Conservation (phyloP, 257 asterid genomes). For the Linaria vulgaris region DNA sequence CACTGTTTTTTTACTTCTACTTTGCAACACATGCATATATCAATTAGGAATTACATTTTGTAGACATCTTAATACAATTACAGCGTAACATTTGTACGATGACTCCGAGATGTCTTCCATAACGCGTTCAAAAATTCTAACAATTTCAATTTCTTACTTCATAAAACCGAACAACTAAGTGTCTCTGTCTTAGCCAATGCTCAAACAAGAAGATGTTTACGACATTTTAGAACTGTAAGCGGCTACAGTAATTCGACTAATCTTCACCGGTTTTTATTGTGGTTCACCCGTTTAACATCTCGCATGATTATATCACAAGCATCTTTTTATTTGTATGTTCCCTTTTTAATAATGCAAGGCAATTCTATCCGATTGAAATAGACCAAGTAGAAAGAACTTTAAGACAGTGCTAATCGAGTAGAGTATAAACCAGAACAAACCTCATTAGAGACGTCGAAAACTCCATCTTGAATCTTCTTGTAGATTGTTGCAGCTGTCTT, state of each 20-base stretch:
- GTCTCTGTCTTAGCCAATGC: too few relatives aligned
- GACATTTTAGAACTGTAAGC: too few relatives aligned
- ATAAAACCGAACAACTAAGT: too few relatives aligned
- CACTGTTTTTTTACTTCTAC: not conserved
- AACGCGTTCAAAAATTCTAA: too few relatives aligned
- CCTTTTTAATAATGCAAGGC: not conserved
- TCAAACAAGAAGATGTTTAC: too few relatives aligned
- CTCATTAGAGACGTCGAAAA: slow-evolving; percentile 79
- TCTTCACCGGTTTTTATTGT: too few relatives aligned
- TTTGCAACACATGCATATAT: not conserved
- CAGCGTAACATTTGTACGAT: not conserved
- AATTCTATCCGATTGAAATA: not conserved
- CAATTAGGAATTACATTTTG: not conserved
- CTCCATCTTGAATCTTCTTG: slow-evolving; percentile 81
- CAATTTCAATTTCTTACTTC: too few relatives aligned
- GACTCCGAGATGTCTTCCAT: not conserved
- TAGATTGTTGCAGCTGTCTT: slow-evolving; percentile 74
- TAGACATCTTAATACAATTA: not conserved
- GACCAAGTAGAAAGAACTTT: slow-evolving; percentile 1
- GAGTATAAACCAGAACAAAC: slow-evolving; percentile 31
- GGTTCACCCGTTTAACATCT: not conserved
- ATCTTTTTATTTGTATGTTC: too few relatives aligned
- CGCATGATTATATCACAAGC: too few relatives aligned
- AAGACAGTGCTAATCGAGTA: not conserved
- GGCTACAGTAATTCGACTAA: too few relatives aligned